Evolutionary conservation across 495 filamentous ascomycete genomes (phyloP).

Genomic region (Thermochaetoides thermophila): DNA sequence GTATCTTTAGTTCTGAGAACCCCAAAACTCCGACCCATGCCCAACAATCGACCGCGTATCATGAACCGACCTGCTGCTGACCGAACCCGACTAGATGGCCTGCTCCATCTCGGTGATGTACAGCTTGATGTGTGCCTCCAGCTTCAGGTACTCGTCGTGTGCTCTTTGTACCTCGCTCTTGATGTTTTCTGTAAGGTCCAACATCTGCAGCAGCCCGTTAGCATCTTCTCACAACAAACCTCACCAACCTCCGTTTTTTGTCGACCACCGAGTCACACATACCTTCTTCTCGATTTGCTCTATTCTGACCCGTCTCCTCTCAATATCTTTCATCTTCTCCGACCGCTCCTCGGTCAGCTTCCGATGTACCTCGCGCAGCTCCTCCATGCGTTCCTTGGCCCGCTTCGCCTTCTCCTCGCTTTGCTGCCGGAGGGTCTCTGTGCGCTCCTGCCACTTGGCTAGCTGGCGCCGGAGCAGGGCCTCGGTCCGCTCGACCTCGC

Average conservation of each 20-base stretch:
- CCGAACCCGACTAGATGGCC: conserved; percentile 38
- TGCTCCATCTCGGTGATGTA: conserved; percentile 99
- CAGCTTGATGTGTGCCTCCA: conserved; percentile 90
- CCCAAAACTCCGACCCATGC: conserved; percentile 2
- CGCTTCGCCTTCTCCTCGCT: conserved; percentile 65
- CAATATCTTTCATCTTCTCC: conserved; percentile 79
- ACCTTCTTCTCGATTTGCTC: conserved; percentile 99
- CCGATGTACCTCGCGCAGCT: conserved; percentile 66
- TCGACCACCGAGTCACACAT: conserved; percentile 16
- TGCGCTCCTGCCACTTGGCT: conserved; percentile 67
- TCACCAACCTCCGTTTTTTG: not conserved
- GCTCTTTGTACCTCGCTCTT: conserved; percentile 80
- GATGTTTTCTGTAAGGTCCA: conserved; percentile 89
- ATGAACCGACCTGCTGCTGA: conserved; percentile 5
- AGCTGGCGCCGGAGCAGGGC: conserved; percentile 70
- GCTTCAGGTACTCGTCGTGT: conserved; percentile 84
- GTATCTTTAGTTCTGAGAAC: conserved; percentile 7
- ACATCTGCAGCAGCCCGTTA: conserved; percentile 54
- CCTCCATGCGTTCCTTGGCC: conserved; percentile 80
- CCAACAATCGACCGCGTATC: conserved; percentile 6
- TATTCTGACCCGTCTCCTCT: conserved; percentile 75
- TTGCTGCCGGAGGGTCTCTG: conserved; percentile 59
- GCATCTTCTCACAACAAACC: conserved; percentile 6
- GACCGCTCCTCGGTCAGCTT: conserved; percentile 68
- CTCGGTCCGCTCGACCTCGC: conserved; percentile 82